Conservation (phyloP, 1,284 basidiomycete species). For the Cystobasidiaceae sp. region DNA sequence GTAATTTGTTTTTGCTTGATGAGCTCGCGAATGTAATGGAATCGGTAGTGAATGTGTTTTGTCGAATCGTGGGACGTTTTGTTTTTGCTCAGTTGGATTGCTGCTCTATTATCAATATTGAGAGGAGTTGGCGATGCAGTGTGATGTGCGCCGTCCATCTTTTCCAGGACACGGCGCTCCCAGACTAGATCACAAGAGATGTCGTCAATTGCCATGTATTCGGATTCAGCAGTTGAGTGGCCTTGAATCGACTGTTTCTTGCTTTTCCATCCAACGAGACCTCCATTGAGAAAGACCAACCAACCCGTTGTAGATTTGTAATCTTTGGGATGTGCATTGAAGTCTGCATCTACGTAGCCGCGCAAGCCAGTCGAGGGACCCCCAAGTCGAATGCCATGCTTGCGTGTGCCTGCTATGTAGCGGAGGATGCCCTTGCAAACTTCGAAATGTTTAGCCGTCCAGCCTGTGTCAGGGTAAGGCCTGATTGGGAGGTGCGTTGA, state of each 20-base stretch:
- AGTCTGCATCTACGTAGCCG: constrained; percentile 52
- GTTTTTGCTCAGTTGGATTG: neutral
- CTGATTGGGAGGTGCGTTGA: too few species aligned
- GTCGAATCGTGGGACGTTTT: neutral
- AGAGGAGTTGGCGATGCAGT: neutral
- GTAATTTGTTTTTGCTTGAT: neutral
- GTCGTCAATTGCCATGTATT: constrained; percentile 53
- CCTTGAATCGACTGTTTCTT: constrained; percentile 48
- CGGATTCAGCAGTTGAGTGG: constrained; percentile 49
- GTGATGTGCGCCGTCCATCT: neutral
- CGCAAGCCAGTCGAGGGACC: constrained; percentile 36
- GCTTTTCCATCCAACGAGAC: constrained; percentile 48
- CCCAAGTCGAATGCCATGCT: constrained; percentile 41
- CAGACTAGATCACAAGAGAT: constrained; percentile 49
- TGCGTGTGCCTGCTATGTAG: constrained; percentile 53
- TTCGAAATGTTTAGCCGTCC: constrained; percentile 47
- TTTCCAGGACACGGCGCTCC: constrained; percentile 43
- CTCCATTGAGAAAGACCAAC: constrained; percentile 44
- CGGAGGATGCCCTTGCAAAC: constrained; percentile 48
- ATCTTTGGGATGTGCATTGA: constrained; percentile 45
- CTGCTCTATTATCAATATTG: neutral
- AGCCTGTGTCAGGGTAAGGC: constrained; percentile 52
- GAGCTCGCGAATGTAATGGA: neutral
- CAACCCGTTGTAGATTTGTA: constrained; percentile 49
- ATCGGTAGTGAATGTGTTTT: neutral